Conservation (phyloP, 768 basidiomycete species). For the Postia placenta region DNA sequence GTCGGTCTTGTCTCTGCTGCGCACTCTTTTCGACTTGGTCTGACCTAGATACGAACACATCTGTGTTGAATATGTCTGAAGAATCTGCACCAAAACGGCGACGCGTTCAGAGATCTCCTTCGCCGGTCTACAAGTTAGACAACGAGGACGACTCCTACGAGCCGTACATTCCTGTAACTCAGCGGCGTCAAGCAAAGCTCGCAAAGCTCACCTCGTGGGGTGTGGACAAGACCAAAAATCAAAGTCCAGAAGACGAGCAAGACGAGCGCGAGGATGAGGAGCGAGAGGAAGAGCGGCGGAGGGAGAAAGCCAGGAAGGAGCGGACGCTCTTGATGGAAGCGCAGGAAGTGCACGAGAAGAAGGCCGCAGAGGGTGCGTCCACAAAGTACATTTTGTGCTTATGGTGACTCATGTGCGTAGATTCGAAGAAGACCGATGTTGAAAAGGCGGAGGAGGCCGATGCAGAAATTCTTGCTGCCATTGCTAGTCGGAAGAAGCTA, state of each 20-base stretch:
- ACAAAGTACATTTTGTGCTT: not conserved
- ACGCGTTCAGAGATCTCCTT: conserved; percentile 49
- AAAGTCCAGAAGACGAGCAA: conserved; percentile 47
- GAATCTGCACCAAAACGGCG: conserved; percentile 42
- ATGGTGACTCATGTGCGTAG: conserved; percentile 27
- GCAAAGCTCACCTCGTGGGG: conserved; percentile 66
- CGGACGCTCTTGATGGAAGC: conserved; percentile 88
- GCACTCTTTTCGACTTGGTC: too few relatives aligned
- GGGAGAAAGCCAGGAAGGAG: conserved; percentile 76
- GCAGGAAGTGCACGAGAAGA: conserved; percentile 86
- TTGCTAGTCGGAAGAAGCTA: conserved; percentile 84
- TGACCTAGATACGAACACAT: too few relatives aligned
- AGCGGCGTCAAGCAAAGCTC: conserved; percentile 77
- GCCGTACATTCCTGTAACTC: conserved; percentile 83
- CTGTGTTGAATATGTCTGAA: conserved; percentile 13
- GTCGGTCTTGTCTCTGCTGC: too few relatives aligned
- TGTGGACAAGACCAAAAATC: conserved; percentile 46
- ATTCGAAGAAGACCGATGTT: conserved; percentile 82
- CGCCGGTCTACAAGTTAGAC: conserved; percentile 56
- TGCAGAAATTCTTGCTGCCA: conserved; percentile 86
- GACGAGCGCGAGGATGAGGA: conserved; percentile 64
- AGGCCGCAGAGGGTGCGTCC: conserved; percentile 69
- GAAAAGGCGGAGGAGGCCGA: conserved; percentile 87
- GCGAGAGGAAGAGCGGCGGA: conserved; percentile 68
- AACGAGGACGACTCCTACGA: conserved; percentile 65